phyloP scores from a whole-genome alignment of 805 yeast genomes.

The Cephaloascus albidus region DNA sequence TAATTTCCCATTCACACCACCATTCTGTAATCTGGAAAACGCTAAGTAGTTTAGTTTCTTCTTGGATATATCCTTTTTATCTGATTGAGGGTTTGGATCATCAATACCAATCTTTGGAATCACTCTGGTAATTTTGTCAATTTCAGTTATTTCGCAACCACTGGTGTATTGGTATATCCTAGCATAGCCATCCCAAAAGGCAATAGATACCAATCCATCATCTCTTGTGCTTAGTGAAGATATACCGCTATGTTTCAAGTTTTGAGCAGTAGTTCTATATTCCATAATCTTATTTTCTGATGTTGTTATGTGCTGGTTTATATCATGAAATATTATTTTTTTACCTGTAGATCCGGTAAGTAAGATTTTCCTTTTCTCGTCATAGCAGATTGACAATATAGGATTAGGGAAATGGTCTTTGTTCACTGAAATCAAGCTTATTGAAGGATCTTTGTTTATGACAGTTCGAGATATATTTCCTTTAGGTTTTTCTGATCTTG shows the following conservation, averaged over 20 bases:
- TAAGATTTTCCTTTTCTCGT: constrained; percentile 12
- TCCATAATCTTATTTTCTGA: neutral
- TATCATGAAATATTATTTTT: constrained; percentile 19
- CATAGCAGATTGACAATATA: constrained; percentile 31
- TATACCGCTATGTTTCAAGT: constrained; percentile 27
- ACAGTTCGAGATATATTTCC: constrained; percentile 5
- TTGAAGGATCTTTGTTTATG: constrained; percentile 15
- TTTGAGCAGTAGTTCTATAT: no score
- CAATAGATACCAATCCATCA: constrained; percentile 17
- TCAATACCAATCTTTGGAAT: neutral
- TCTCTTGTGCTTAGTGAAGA: constrained; percentile 12
- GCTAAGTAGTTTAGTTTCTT: neutral
- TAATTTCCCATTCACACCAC: constrained; percentile 1
- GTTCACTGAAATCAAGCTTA: constrained; percentile 12
- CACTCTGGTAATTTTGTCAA: neutral
- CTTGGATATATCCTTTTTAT: neutral
- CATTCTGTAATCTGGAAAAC: neutral
- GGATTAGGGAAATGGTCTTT: constrained; percentile 45
- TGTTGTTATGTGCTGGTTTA: neutral
- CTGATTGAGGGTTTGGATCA: constrained; percentile 3
- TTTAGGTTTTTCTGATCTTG: neutral
- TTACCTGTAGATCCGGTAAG: constrained; percentile 43
- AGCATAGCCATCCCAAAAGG: constrained; percentile 46
- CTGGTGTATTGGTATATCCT: constrained; percentile 18
- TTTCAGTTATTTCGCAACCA: constrained; percentile 3